Evolutionary conservation across 345 rosid genomes (phyloP), one percentile per base, ranked within the genome.

Genomic region (Pistacia integerrima): DNA sequence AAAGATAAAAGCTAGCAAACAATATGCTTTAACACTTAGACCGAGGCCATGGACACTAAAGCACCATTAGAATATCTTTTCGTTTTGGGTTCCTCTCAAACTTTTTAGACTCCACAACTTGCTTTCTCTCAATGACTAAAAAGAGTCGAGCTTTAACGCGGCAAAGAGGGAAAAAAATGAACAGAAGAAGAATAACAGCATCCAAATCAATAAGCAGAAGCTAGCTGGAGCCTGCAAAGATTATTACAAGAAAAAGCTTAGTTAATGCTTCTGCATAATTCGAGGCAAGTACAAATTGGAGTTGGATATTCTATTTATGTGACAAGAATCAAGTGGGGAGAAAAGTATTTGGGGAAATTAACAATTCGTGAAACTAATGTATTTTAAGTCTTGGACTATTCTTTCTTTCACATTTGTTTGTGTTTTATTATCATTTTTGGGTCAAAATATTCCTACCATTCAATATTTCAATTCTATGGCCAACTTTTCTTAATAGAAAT

Each of bases 1-100:
- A 78, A 77, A 59, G 75, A 9, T 63, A 78, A 84, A 54, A 54
- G 57, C n/a, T 13, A 54, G 18, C 57, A 54, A 82, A 83, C 78
- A 77, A 77, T 30, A 74, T 41, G 81, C 86, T 87, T 86, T 87
- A 82, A 84, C 86, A 72, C 76, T 67, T 77, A 51, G 79, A 83
- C 77, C 86, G 77, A 85, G 85, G 88, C 55, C 84, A 81, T 64
- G 38, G 72, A 38, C 59, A 52, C 2, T 16, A 69, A 51, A 69
- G 44, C 20, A 30, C 60, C 25, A 51, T 28, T 14, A 66, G 79
- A 79, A 78, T 70, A 60, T 46, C 35, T 62, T 30, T 82, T 77
- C 81, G 82, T 59, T 82, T 81, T 64, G 68, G 77, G 70, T 77
- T 54, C 57, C 51, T 12, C 70, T 67, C 64, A 12, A 54, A 57